Evolutionary conservation across 768 basidiomycete genomes (phyloP).

Genomic region (Tephrocybe sp.): DNA sequence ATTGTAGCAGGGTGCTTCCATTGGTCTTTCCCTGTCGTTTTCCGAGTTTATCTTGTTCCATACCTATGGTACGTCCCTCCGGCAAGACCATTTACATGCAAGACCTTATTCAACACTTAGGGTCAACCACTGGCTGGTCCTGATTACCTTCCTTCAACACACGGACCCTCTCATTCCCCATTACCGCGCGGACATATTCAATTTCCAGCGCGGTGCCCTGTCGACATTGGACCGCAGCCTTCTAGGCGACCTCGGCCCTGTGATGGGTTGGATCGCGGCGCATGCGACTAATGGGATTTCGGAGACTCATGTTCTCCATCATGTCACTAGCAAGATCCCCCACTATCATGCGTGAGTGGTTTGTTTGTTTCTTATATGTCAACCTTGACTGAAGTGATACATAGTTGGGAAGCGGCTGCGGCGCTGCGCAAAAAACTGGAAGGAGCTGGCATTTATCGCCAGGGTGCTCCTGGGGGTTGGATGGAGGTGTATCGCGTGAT

Average conservation of each 20-base stretch:
- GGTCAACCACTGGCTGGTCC: constrained; percentile 47
- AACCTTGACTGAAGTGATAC: constrained; percentile 28
- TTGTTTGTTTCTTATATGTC: constrained; percentile 9
- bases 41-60: constrained; percentile 71
- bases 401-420: constrained; percentile 77
- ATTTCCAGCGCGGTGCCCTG: constrained; percentile 57
- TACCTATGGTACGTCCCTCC: constrained; percentile 59
- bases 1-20: constrained; percentile 47
- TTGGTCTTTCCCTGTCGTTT: constrained; percentile 59
- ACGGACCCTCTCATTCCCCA: constrained; percentile 61
- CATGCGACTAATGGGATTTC: constrained; percentile 75
- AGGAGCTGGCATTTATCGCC: constrained; percentile 51
- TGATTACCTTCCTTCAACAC: constrained; percentile 63
- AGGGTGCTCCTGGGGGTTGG: constrained; percentile 65
- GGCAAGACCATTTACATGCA: not conserved
- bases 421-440: constrained; percentile 71
- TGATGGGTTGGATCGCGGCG: constrained; percentile 74
- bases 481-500: constrained; percentile 63
- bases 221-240: constrained; percentile 55
- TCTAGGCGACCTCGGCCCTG: constrained; percentile 55
- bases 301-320: constrained; percentile 80
- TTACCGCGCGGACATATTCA: constrained; percentile 51
- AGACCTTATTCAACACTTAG: constrained; percentile 22
- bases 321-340: constrained; percentile 81
- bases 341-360: constrained; percentile 66